A percentile compares a stretch with the other conserved stretches of the same genome.
Conservation (phyloP, 2,329 filamentous ascomycete genomes). For the Alternaria consortialis region DNA sequence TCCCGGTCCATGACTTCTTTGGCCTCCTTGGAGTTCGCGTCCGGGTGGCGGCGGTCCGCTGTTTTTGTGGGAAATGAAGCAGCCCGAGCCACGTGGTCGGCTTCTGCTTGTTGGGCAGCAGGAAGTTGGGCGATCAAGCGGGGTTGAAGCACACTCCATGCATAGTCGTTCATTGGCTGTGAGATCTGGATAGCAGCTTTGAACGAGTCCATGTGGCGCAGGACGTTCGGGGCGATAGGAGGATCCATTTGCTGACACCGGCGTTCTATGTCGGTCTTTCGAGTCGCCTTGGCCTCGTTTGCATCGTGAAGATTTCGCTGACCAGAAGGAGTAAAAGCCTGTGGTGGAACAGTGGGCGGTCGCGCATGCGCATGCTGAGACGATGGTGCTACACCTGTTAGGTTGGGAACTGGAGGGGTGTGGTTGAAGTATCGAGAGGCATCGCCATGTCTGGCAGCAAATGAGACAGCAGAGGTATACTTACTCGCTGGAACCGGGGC, state of each 20-base stretch:
- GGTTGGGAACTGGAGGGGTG: slow-evolving; percentile 35
- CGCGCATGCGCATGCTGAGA: slow-evolving; percentile 41
- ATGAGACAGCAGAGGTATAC: slow-evolving; percentile 34
- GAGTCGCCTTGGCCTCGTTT: slow-evolving; percentile 68
- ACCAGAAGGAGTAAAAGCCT: slow-evolving; percentile 42
- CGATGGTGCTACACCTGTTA: slow-evolving; percentile 43
- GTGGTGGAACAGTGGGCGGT: slow-evolving; percentile 46
- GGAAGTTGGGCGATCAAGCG: slow-evolving; percentile 72
- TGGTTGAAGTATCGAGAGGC: slow-evolving; percentile 28
- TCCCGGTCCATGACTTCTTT: slow-evolving; percentile 71
- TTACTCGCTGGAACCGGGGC: slow-evolving; percentile 48
- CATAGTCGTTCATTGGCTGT: slow-evolving; percentile 71
- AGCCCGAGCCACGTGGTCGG: slow-evolving; percentile 59
- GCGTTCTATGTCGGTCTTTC: slow-evolving; percentile 75
- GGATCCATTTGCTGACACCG: slow-evolving; percentile 72
- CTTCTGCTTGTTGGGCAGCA: slow-evolving; percentile 67
- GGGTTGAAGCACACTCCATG: slow-evolving; percentile 74
- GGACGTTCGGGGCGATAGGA: slow-evolving; percentile 68
- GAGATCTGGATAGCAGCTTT: slow-evolving; percentile 76
- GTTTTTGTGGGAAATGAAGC: slow-evolving; percentile 57
- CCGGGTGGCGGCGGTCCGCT: slow-evolving; percentile 58
- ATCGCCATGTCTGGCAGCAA: slow-evolving; percentile 22
- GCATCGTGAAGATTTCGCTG: slow-evolving; percentile 69
- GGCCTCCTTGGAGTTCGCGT: slow-evolving; percentile 59
- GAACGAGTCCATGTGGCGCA: slow-evolving; percentile 77